Conservation (phyloP, 768 basidiomycete genomes). For the Auriscalpium vulgare region DNA sequence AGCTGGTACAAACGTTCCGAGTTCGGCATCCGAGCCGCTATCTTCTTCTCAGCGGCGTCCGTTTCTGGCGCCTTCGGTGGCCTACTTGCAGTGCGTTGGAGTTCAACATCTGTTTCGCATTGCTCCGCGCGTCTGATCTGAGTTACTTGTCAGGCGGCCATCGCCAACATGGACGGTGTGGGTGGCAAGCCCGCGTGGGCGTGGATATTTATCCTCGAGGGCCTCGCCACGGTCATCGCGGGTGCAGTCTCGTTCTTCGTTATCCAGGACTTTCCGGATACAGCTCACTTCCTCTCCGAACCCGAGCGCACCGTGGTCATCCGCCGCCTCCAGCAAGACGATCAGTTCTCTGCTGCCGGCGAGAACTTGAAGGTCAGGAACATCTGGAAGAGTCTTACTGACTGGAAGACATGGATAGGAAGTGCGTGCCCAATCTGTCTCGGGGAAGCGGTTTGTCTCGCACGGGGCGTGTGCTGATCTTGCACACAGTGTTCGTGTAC, state of each 20-base stretch:
- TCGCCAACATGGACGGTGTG: slow-evolving; percentile 64
- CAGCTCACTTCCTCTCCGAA: slow-evolving; percentile 69
- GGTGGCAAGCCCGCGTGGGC: slow-evolving; percentile 59
- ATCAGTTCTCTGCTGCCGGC: slow-evolving; percentile 68
- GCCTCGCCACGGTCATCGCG: slow-evolving; percentile 59
- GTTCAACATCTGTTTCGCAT: neutral
- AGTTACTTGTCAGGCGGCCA: slow-evolving; percentile 34
- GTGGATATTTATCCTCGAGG: slow-evolving; percentile 76
- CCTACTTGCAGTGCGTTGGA: slow-evolving; percentile 48
- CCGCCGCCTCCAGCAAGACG: slow-evolving; percentile 55
- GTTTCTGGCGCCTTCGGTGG: slow-evolving; percentile 80
- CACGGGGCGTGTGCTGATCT: neutral
- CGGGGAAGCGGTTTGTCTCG: neutral
- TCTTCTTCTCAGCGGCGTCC: slow-evolving; percentile 57
- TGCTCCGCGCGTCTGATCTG: neutral
- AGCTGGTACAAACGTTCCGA: slow-evolving; percentile 70
- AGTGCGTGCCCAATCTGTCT: slow-evolving; percentile 18
- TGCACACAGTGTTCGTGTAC: slow-evolving; percentile 43
- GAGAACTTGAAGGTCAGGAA: slow-evolving; percentile 52
- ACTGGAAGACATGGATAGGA: slow-evolving; percentile 67
- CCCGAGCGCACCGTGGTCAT: slow-evolving; percentile 60
- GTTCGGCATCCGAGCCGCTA: slow-evolving; percentile 47
- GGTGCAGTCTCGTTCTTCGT: slow-evolving; percentile 64
- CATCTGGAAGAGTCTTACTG: slow-evolving; percentile 48
- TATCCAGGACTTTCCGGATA: slow-evolving; percentile 79